Evolutionary conservation across 176 grass and related monocot genomes (phyloP), one percentile per base, ranked within the genome.

Genomic region (Carex parvula): DNA sequence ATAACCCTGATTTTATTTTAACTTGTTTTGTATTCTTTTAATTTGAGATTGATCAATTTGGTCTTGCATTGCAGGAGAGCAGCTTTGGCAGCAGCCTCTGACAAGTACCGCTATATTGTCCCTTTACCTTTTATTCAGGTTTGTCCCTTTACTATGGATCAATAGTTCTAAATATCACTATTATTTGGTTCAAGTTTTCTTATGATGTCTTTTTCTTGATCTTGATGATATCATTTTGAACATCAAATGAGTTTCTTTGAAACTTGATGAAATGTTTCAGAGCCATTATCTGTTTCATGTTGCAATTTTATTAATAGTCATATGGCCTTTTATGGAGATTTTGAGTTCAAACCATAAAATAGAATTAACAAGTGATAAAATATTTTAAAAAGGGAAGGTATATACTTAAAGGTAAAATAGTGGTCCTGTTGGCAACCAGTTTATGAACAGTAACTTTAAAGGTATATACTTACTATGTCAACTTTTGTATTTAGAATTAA

Each of bases 101-200:
- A 99, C 89, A 91, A 85, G 54, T 95, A 95, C 63, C 89, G 96
- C 4, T 98, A 95, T 86, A 68, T 99, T 68, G 60, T 60, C 61
- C 18, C 21, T 71, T 44, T 57, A 8, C 17, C 68, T 48, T 33
- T 41, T 17, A 14, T 44, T 37, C 4, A 37, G 0, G 35, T 37
- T 3, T 37, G 35, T 37, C 3, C 35, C 35, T 29, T 29, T 29
- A 29, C 29, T 29, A 29, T 29, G 1, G 29, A 29, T 29, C 29
- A 29, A 29, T 29, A 29, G 29, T 29, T 29, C 29, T 29, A 29
- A 29, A 29, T 29, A 29, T 29, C 29, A 29, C 29, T 29, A 29
- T 29, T 29, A 29, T 29, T 29, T 29, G 29, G 29, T 29, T 29
- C 29, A 29, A 29, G 29, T 94, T 22, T 77, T 84, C 85, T 90